Conservation (phyloP, 2,329 filamentous ascomycete species). For the Aspergillus chevalieri region DNA sequence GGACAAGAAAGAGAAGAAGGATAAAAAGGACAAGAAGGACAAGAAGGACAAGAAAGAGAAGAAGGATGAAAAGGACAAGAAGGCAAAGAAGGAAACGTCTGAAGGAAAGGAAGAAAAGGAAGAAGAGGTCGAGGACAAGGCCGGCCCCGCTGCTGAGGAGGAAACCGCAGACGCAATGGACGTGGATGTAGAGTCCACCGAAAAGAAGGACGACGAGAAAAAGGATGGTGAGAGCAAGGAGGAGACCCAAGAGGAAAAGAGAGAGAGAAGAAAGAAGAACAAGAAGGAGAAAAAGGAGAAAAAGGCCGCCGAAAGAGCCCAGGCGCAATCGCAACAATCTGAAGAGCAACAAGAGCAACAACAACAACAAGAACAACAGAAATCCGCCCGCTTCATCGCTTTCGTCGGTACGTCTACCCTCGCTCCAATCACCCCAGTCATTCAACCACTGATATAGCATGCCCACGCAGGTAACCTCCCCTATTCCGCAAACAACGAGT, state of each 20-base stretch:
- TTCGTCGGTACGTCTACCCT: constrained; percentile 57
- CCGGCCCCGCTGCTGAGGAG: constrained; percentile 7
- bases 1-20: constrained; percentile 7
- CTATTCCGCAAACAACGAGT: constrained; percentile 66
- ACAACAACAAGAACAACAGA: constrained; percentile 8
- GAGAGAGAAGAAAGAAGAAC: constrained; percentile 12
- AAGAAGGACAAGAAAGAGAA: constrained; percentile 14
- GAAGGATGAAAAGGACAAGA: constrained; percentile 9
- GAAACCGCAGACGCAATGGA: constrained; percentile 11
- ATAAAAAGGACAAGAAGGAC: constrained; percentile 3
- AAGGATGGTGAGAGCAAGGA: constrained; percentile 5
- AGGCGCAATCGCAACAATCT: constrained; percentile 21
- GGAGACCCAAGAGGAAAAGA: constrained; percentile 10
- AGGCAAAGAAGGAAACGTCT: constrained; percentile 11
- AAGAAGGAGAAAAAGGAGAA: constrained; percentile 19
- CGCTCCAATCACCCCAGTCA: not conserved
- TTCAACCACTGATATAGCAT: not conserved
- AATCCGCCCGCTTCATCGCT: constrained; percentile 61
- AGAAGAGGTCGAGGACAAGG: constrained; percentile 7
- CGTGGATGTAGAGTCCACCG: constrained; percentile 6
- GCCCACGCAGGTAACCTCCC: constrained; percentile 68
- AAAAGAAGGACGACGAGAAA: constrained; percentile 4
- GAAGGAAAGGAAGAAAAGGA: constrained; percentile 14
- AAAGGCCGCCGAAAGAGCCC: constrained; percentile 21
- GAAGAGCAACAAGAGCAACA: constrained; percentile 11